Conservation (phyloP, 1,284 basidiomycete genomes). For the Heliocybe sulcata region DNA sequence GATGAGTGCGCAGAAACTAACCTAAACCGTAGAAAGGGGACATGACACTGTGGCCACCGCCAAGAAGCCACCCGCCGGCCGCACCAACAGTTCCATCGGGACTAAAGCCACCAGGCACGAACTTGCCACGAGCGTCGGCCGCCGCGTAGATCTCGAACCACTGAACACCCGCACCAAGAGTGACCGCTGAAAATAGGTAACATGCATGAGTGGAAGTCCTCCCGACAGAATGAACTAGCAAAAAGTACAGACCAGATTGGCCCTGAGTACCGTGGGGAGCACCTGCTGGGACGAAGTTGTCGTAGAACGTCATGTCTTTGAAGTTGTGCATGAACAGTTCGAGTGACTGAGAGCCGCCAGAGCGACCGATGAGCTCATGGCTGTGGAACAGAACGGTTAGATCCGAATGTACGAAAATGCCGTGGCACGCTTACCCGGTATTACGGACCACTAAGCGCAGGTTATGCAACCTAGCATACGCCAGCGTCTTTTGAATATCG, state of each 20-base stretch:
- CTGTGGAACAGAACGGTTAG: conserved; percentile 24
- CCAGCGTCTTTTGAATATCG: conserved; percentile 16
- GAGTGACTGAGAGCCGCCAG: conserved; percentile 25
- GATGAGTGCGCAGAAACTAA: neutral
- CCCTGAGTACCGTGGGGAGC: conserved; percentile 9
- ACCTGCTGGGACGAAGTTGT: conserved; percentile 24
- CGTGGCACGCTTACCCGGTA: conserved; percentile 26
- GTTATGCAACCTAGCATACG: conserved; percentile 30
- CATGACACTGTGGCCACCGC: conserved; percentile 32
- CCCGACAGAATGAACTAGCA: neutral
- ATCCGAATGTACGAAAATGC: neutral
- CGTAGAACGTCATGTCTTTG: conserved; percentile 25
- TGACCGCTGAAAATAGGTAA: conserved; percentile 16
- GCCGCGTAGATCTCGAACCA: neutral
- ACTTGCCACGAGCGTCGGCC: neutral
- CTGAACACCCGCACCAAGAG: conserved; percentile 28
- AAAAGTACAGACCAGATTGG: neutral
- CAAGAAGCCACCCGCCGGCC: conserved; percentile 24
- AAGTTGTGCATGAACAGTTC: conserved; percentile 31
- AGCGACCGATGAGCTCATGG: conserved; percentile 19
- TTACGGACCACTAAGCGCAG: conserved; percentile 38
- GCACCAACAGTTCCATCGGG: conserved; percentile 10
- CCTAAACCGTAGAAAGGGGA: conserved; percentile 26
- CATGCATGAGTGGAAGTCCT: neutral
- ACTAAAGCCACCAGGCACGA: neutral